A percentile compares a stretch with the other conserved stretches of the same genome.
phyloP scores from a whole-genome alignment of 345 rosid genomes.

The Barbarea vulgaris region DNA sequence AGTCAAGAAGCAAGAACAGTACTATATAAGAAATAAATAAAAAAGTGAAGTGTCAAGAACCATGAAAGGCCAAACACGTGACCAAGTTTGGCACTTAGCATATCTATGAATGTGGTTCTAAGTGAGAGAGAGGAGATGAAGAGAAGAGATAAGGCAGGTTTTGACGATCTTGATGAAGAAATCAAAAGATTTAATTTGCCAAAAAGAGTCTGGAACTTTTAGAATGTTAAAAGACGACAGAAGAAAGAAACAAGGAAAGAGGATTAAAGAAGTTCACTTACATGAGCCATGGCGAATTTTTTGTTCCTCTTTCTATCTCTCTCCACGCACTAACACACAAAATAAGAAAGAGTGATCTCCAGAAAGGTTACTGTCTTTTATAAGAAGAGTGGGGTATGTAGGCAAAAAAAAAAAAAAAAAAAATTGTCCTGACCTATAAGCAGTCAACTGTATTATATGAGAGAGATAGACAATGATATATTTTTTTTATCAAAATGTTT shows the following conservation, averaged over 20 bases:
- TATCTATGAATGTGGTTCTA: slow-evolving; percentile 11
- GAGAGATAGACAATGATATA: not conserved
- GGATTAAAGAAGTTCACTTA: slow-evolving; percentile 26
- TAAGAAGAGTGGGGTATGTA: slow-evolving; percentile 28
- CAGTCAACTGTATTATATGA: slow-evolving; percentile 32
- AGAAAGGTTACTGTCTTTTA: slow-evolving; percentile 40
- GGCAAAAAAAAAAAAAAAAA: not conserved
- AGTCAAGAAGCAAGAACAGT: not conserved
- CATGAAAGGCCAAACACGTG: slow-evolving; percentile 28
- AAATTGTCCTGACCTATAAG: slow-evolving; percentile 3
- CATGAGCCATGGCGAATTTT: slow-evolving; percentile 42
- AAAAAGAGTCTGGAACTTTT: slow-evolving; percentile 1
- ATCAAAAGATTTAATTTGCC: slow-evolving; percentile 9
- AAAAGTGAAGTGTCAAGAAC: slow-evolving; percentile 20
- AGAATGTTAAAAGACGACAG: slow-evolving; percentile 29
- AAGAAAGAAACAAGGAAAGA: slow-evolving; percentile 23
- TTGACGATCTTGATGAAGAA: slow-evolving; percentile 18
- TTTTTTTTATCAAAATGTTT: not conserved
- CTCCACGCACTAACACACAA: slow-evolving; percentile 37
- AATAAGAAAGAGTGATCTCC: slow-evolving; percentile 32
- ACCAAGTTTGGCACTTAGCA: slow-evolving; percentile 23
- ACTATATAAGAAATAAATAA: not conserved
- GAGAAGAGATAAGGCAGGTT: not conserved
- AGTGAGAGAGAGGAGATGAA: not conserved
- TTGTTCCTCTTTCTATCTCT: slow-evolving; percentile 11